These are phyloP conservation scores for Dendrobium nobile DNA, from an alignment of 106 monocot species.

Conservation along the genomic window DNA sequence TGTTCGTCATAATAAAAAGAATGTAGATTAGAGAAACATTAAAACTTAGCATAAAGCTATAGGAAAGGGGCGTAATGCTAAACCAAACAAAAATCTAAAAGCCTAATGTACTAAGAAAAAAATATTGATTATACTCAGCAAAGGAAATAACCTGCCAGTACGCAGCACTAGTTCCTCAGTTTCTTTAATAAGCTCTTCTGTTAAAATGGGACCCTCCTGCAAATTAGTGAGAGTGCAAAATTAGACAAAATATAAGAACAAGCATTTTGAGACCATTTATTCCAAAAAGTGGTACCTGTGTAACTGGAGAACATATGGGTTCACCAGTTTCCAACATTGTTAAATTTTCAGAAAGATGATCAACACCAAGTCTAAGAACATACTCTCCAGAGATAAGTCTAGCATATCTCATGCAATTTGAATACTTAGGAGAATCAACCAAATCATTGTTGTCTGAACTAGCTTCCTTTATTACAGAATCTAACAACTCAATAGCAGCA, in stretches of 20 bases:
- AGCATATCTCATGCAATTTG: conserved; percentile 37
- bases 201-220: conserved; percentile 85
- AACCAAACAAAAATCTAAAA: background rate
- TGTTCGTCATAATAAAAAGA: too few relatives aligned
- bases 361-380: conserved; percentile 77
- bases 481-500: conserved; percentile 41
- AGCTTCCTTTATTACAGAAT: conserved; percentile 34
- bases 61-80: too few relatives aligned
- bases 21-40: too few relatives aligned
- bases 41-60: too few relatives aligned
- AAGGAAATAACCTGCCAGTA: conserved; percentile 66
- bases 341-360: conserved; percentile 53
- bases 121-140: background rate
- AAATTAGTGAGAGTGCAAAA: conserved; percentile 13
- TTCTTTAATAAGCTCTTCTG: conserved; percentile 89
- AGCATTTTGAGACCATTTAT: background rate
- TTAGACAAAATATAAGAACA: background rate
- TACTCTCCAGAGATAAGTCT: conserved; percentile 47
- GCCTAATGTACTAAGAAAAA: background rate
- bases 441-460: conserved; percentile 11
- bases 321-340: conserved; percentile 86
- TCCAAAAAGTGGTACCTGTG: conserved; percentile 42
- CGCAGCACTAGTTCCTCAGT: conserved; percentile 79
- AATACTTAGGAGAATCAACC: conserved; percentile 1
- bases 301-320: conserved; percentile 67